Conservation (phyloP, 495 filamentous ascomycete genomes). For the Xylaria grammica region DNA sequence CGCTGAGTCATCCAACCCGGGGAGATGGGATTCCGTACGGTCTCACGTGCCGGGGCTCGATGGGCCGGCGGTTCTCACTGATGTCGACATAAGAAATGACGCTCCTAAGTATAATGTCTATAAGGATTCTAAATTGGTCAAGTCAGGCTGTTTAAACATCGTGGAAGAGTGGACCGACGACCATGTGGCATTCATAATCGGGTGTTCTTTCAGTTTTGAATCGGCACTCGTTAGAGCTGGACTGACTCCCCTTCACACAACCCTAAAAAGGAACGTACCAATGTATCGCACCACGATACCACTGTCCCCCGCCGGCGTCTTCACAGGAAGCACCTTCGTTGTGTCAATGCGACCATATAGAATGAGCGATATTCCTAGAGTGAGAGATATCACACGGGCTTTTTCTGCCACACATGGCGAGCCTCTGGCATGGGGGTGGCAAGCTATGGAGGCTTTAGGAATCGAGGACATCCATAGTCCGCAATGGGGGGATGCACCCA, state of each 20-base stretch:
- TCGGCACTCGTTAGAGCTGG: constrained; percentile 51
- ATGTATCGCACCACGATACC: constrained; percentile 61
- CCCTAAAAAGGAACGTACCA: constrained; percentile 45
- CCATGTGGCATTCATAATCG: constrained; percentile 63
- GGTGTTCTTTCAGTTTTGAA: constrained; percentile 64
- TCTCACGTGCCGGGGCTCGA: constrained; percentile 36
- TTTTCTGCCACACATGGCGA: constrained; percentile 61
- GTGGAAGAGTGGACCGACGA: constrained; percentile 50
- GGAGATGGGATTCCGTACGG: constrained; percentile 27
- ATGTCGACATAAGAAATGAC: constrained; percentile 58
- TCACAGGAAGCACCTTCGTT: constrained; percentile 51
- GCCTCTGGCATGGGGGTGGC: constrained; percentile 65
- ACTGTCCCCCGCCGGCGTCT: constrained; percentile 57
- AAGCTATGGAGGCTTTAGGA: constrained; percentile 49
- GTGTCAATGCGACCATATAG: constrained; percentile 63
- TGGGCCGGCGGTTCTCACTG: constrained; percentile 28
- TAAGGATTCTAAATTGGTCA: constrained; percentile 37
- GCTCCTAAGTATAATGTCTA: constrained; percentile 61
- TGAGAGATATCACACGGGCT: constrained; percentile 52
- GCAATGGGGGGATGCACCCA: constrained; percentile 51
- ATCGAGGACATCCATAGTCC: constrained; percentile 52
- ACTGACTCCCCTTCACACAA: constrained; percentile 50
- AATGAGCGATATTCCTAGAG: constrained; percentile 48
- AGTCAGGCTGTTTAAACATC: constrained; percentile 40
- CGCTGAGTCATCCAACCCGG: constrained; percentile 41